Percentiles rank a stretch among this genome's conserved stretches.
phyloP scores from a whole-genome alignment of 371 early-diverging fungal genomes.

The Mortierella sp. region DNA sequence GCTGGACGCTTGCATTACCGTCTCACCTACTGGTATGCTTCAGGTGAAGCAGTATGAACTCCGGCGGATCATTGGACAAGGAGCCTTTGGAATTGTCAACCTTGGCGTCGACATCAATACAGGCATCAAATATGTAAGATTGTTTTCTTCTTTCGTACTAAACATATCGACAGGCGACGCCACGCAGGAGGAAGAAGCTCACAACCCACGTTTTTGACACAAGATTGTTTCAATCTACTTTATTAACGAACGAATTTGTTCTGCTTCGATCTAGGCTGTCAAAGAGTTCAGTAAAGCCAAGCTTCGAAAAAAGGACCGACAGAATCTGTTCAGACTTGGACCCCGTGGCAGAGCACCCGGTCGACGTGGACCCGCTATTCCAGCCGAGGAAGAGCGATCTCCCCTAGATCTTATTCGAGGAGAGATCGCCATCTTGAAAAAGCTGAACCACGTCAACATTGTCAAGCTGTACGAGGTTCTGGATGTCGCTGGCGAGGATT shows the following conservation, averaged over 20 bases:
- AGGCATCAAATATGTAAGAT: slow-evolving; percentile 69
- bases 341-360: slow-evolving; percentile 63
- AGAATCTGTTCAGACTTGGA: slow-evolving; percentile 65
- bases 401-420: slow-evolving; percentile 90
- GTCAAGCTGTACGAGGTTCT: slow-evolving; percentile 94
- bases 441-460: slow-evolving; percentile 90
- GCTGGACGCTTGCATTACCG: slow-evolving; percentile 77
- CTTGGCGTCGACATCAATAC: slow-evolving; percentile 77
- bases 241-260: background rate
- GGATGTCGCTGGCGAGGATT: slow-evolving; percentile 88
- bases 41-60: slow-evolving; percentile 89
- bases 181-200: background rate
- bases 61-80: slow-evolving; percentile 84
- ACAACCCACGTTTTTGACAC: slow-evolving; percentile 10
- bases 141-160: background rate
- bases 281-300: slow-evolving; percentile 94
- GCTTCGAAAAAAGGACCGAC: slow-evolving; percentile 81
- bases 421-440: slow-evolving; percentile 96
- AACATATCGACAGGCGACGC: background rate
- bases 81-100: slow-evolving; percentile 93
- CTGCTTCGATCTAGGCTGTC: slow-evolving; percentile 75
- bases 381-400: slow-evolving; percentile 50
- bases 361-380: slow-evolving; percentile 7
- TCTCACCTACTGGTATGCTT: slow-evolving; percentile 76
- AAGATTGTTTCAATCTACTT: background rate